A percentile compares a stretch with the other conserved stretches of the same genome.
Evolutionary conservation across 139 green algal species (phyloP).

Genomic region (Chlamydomonas schloesseri): DNA sequence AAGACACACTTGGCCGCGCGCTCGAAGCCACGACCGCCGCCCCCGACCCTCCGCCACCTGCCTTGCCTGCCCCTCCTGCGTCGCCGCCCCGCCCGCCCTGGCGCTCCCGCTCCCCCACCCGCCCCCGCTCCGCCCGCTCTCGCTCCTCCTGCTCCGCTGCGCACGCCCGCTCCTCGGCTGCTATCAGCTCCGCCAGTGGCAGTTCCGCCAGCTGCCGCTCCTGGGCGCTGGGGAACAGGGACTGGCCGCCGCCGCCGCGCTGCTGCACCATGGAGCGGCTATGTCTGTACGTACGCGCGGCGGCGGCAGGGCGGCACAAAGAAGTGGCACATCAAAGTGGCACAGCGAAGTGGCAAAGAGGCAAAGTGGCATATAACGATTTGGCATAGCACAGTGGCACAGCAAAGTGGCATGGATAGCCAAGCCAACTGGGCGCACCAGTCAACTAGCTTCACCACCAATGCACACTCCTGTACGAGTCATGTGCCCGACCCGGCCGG

Average conservation of each 20-base stretch:
- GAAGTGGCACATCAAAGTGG: not conserved
- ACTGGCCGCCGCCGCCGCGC: not conserved
- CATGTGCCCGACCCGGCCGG: too few relatives aligned
- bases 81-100: not conserved
- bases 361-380: not conserved
- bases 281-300: not conserved
- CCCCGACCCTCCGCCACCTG: not conserved
- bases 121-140: not conserved
- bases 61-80: too few relatives aligned
- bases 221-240: not conserved
- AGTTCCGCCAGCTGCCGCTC: slow-evolving; percentile 3
- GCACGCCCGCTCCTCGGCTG: slow-evolving; percentile 11
- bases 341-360: not conserved
- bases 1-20: not conserved
- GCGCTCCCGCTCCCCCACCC: not conserved
- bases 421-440: not conserved
- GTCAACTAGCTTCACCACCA: not conserved
- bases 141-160: not conserved
- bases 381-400: not conserved
- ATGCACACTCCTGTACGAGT: too few relatives aligned
- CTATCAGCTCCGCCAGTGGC: slow-evolving; percentile 22
- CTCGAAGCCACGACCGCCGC: too few relatives aligned
- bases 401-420: too few relatives aligned
- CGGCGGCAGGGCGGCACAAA: not conserved
- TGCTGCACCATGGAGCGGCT: not conserved